Base-by-base conservation (phyloP, 1,139 yeast genomes). In the Saccharomyces hybrid region DNA sequence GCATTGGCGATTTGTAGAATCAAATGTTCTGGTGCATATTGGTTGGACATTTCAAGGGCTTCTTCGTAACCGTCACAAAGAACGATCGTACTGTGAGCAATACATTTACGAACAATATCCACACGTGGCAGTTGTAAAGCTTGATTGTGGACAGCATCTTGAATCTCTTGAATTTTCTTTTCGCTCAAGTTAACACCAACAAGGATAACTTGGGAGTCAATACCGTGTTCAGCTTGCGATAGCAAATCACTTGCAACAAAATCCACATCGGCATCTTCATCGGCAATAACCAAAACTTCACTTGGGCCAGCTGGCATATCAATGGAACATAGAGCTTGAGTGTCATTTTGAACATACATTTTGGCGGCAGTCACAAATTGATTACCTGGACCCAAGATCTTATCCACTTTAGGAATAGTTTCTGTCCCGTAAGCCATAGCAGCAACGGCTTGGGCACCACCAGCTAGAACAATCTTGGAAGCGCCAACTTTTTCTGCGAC, bases 261-360 rank as follows among this genome's bases (percentile, higher is more conserved):
- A 65, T 91, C 96, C 14, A 96, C 91, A 72, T 89, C 96, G 5
- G 98, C 89, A 50, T 80, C 69, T 56, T 77, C 79, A 70, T 93
- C 99, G 48, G 97, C 96, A 64, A 93, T 78, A 16, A 93, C 98
- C 59, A 93, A 78, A 14, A 93, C 99, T 73, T 93, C 99, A 53
- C 96, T 87, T 28, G 99, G 99, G 4, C 99, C 99, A 26, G 99
- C 99, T 50, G 99, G 99, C 98, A 93, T 91, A 72, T 93, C 99
- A 63, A 93, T 95, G 34, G 96, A 87, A 68, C 97, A 95, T 63
- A 90, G 76, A 2, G 99, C 98, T 62, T 85, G 87, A 3, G 97
- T 88, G 68, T 93, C 99, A 69, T 95, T 95, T 65, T 91, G 95
- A 49, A 95, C 95, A 69, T 87, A 77, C 99, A 95, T 95, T 77